These are phyloP conservation scores for Cubamyces lactineus DNA, from an alignment of 768 basidiomycete genomes.

Conservation along the genomic window DNA sequence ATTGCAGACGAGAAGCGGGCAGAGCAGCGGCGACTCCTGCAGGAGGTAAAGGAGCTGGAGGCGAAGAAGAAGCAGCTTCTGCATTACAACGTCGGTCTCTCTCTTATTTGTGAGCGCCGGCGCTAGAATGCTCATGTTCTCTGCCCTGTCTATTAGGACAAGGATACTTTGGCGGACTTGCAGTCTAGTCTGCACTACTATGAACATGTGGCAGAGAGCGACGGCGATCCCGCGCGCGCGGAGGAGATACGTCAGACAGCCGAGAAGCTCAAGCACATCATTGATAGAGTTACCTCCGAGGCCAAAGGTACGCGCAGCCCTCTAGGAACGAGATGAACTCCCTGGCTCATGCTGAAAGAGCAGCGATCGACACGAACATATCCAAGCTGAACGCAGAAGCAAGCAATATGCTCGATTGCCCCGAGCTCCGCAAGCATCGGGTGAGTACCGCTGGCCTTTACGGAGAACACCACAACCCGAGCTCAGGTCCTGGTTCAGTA, in stretches of 20 bases:
- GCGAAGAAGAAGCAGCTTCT: constrained; percentile 52
- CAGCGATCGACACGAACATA: constrained; percentile 59
- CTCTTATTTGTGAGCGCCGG: too few species aligned
- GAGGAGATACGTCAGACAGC: constrained; percentile 47
- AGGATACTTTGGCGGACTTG: constrained; percentile 65
- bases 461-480: too few species aligned
- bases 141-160: constrained; percentile 44
- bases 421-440: constrained; percentile 64
- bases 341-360: not conserved
- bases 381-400: constrained; percentile 48
- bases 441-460: constrained; percentile 39
- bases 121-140: constrained; percentile 4
- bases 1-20: constrained; percentile 41
- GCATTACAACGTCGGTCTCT: constrained; percentile 53
- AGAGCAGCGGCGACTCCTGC: constrained; percentile 44
- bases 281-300: constrained; percentile 55
- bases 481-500: constrained; percentile 50
- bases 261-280: constrained; percentile 53
- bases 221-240: constrained; percentile 51
- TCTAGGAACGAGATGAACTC: not conserved
- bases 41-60: constrained; percentile 52
- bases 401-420: constrained; percentile 56
- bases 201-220: constrained; percentile 61
- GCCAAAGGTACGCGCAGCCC: constrained; percentile 49
- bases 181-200: constrained; percentile 69